Evolutionary conservation across 371 early-diverging fungal genomes (phyloP), one percentile per base, ranked within the genome.

Genomic region (Rhizopus microsporus): DNA sequence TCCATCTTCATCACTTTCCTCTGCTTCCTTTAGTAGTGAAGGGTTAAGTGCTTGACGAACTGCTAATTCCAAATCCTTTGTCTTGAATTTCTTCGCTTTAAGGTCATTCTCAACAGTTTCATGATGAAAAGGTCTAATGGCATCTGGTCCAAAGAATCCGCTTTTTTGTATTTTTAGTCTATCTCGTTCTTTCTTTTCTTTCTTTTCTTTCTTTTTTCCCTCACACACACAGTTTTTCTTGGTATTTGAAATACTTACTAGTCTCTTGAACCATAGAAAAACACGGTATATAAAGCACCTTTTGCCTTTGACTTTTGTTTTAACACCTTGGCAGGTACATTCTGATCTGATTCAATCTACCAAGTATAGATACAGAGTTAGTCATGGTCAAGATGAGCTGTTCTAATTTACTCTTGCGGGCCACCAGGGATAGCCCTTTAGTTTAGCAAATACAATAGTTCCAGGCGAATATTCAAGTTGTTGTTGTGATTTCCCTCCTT

Each of bases 371-470:
- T 23, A 23, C 23, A 23, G 23, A 23, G 23, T 23, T 23, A 23
- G 23, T 23, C 23, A 23, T 23, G 23, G 23, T 23, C 23, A 23
- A 23, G 23, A 23, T 23, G 23, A 23, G 23, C 2, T 23, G 23
- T 23, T 23, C 23, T 23, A 23, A 23, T 33, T 49, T 83, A 88
- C 90, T 67, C 81, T 80, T 51, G 85, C 86, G 10, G 90, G 90
- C 90, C 90, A 90, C 88, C 88, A 90, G 8, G 90, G 90, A 62
- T 84, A 90, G 7, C 88, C 88, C 65, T 86, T 87, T 40, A 90
- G 63, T 56, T 87, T 86, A 9, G 88, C 90, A 74, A 85, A 88
- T 54, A 88, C 87, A 50, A 75, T 79, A 29, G 80, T 82, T 48
- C 86, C 88, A 59, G 82, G 80, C 32, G 78, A 67, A 71, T 85